Evolutionary conservation across 345 rosid species (phyloP).

Genomic region (Hibiscus mutabilis): DNA sequence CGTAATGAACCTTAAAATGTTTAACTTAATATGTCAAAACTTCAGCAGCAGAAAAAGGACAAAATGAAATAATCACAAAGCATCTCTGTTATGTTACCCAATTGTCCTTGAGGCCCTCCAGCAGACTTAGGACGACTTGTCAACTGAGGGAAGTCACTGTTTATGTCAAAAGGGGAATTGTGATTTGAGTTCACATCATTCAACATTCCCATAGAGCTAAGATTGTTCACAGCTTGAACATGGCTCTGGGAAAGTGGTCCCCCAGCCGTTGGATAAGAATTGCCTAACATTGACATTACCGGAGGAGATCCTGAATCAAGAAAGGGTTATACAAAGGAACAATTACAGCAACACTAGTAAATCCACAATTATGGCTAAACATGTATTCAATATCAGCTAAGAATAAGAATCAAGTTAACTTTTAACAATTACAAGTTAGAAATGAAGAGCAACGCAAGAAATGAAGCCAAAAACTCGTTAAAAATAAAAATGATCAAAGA

Average conservation of each 20-base stretch:
- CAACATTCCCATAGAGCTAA: conserved; percentile 83
- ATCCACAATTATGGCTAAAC: background rate
- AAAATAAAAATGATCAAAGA: background rate
- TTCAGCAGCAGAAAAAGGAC: conserved; percentile 1
- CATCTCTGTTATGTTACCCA: conserved; percentile 41
- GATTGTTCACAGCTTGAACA: conserved; percentile 76
- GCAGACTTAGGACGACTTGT: conserved; percentile 95
- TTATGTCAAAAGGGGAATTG: conserved; percentile 87
- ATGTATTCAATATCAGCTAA: background rate
- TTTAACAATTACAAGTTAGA: background rate
- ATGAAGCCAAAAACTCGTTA: background rate
- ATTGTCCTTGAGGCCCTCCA: conserved; percentile 96
- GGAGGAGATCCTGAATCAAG: conserved; percentile 79
- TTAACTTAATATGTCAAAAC: conserved; percentile 7
- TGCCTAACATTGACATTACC: conserved; percentile 78
- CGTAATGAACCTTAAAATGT: conserved; percentile 65
- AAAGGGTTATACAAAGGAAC: conserved; percentile 13
- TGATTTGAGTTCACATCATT: conserved; percentile 73
- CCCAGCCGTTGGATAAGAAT: conserved; percentile 66
- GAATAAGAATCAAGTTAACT: background rate
- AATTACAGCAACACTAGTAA: conserved; percentile 13
- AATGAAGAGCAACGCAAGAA: background rate
- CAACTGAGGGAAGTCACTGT: conserved; percentile 86
- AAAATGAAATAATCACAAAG: background rate
- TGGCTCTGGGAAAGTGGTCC: conserved; percentile 88